A percentile compares a stretch with the other conserved stretches of the same genome.
phyloP scores from a whole-genome alignment of 768 basidiomycete genomes.

The Mrakia frigida region DNA sequence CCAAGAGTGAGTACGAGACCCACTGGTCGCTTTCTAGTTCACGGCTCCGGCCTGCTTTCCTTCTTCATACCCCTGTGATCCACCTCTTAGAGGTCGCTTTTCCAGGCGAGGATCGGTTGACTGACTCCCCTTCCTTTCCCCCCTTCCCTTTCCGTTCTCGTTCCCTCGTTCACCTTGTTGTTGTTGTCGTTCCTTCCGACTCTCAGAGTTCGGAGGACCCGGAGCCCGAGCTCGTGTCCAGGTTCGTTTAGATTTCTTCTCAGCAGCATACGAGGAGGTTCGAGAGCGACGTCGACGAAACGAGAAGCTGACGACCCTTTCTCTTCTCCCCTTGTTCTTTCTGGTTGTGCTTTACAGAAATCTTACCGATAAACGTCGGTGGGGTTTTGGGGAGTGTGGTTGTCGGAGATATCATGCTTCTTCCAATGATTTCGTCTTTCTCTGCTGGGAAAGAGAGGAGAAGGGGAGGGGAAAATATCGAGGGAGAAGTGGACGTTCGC shows the following conservation, averaged over 20 bases:
- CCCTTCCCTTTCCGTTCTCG: constrained; percentile 1
- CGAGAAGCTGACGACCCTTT: not conserved
- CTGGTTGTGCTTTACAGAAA: not conserved
- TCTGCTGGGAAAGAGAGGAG: not conserved
- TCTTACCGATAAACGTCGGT: constrained; percentile 19
- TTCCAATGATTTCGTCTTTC: not conserved
- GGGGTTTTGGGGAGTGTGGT: constrained; percentile 8
- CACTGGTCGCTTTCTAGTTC: not conserved
- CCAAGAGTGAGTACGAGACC: constrained; percentile 62
- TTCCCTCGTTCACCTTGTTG: not conserved
- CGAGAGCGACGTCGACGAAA: not conserved
- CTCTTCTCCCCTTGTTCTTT: too few relatives aligned
- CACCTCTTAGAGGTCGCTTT: constrained; percentile 24
- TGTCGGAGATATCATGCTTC: constrained; percentile 10
- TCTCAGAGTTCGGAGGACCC: constrained; percentile 72
- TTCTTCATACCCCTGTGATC: constrained; percentile 16
- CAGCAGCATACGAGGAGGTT: not conserved
- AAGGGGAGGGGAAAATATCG: not conserved
- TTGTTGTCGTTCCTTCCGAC: not conserved
- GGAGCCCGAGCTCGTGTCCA: constrained; percentile 98
- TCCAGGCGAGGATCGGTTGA: constrained; percentile 30
- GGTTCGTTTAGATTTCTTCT: constrained; percentile 53
- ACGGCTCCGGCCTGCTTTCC: not conserved
- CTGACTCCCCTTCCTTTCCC: constrained; percentile 10
- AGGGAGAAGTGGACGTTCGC: not conserved